A percentile compares a stretch with the other conserved stretches of the same genome.
phyloP scores from a whole-genome alignment of 257 asterid genomes.

The Misopates orontium region DNA sequence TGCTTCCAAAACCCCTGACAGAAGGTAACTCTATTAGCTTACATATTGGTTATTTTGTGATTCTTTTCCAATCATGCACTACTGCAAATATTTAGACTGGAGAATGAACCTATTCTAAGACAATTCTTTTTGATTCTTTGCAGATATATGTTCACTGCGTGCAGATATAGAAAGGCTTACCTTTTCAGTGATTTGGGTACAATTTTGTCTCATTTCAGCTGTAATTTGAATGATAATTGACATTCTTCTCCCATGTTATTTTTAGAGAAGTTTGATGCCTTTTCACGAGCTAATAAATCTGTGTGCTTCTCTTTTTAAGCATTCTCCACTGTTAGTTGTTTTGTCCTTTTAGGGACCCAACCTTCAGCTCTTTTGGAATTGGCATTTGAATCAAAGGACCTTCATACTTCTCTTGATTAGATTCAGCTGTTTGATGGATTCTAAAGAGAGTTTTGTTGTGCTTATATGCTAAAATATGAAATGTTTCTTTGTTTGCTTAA shows the following conservation, averaged over 20 bases:
- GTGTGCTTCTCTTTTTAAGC: slow-evolving; percentile 6
- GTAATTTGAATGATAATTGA: slow-evolving; percentile 19
- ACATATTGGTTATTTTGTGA: slow-evolving; percentile 17
- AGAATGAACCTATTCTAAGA: slow-evolving; percentile 19
- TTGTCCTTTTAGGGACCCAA: slow-evolving; percentile 21
- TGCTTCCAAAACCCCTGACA: slow-evolving; percentile 98
- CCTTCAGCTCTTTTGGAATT: slow-evolving; percentile 13
- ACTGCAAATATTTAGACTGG: slow-evolving; percentile 5
- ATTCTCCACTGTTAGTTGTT: background rate
- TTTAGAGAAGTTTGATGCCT: slow-evolving; percentile 21
- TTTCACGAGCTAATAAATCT: slow-evolving; percentile 16
- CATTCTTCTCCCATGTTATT: background rate
- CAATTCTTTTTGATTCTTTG: slow-evolving; percentile 26
- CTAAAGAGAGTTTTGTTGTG: slow-evolving; percentile 2
- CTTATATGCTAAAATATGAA: slow-evolving; percentile 9
- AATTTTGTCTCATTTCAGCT: slow-evolving; percentile 26
- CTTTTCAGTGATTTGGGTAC: slow-evolving; percentile 97
- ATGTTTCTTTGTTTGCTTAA: slow-evolving; percentile 4
- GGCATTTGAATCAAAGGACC: slow-evolving; percentile 3
- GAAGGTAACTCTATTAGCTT: slow-evolving; percentile 61
- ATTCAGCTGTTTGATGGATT: slow-evolving; percentile 2
- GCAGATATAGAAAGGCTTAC: slow-evolving; percentile 95
- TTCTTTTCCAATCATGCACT: slow-evolving; percentile 25
- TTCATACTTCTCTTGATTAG: slow-evolving; percentile 17
- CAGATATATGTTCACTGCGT: slow-evolving; percentile 96